A percentile compares a stretch with the other conserved stretches of the same genome.
Conservation (phyloP, 139 green algal species). For the Chlorella sp. region DNA sequence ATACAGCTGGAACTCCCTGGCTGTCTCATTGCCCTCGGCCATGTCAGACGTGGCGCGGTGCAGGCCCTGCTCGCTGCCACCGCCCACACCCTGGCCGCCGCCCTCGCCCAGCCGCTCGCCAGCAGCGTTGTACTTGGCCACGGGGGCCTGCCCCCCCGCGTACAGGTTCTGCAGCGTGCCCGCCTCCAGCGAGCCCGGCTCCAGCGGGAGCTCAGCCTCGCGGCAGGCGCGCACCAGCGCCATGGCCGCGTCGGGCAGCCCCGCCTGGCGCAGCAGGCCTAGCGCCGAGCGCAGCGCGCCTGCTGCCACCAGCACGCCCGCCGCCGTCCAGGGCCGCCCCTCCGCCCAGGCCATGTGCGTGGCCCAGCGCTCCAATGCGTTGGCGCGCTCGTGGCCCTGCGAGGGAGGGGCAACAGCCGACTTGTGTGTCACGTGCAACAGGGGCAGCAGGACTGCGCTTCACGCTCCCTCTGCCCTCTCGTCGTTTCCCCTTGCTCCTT, state of each 20-base stretch:
- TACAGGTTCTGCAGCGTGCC: constrained; percentile 37
- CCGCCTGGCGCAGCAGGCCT: constrained; percentile 51
- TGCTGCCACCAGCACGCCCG: constrained; percentile 40
- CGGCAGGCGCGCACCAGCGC: constrained; percentile 49
- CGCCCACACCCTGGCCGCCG: neutral
- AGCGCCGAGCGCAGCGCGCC: constrained; percentile 34
- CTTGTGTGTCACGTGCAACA: neutral
- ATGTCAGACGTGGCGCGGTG: neutral
- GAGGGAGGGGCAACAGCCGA: constrained; percentile 3
- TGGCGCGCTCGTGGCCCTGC: constrained; percentile 36
- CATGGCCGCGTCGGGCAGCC: constrained; percentile 57
- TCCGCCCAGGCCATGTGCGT: constrained; percentile 45
- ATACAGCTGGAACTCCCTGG: constrained; percentile 20
- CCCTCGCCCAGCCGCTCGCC: neutral
- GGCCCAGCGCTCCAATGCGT: constrained; percentile 68
- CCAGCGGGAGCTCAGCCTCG: constrained; percentile 36
- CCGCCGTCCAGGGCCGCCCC: constrained; percentile 44
- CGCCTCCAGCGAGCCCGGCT: constrained; percentile 3
- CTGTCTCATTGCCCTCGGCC: neutral
- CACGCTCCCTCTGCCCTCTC: neutral
- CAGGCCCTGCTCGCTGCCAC: neutral
- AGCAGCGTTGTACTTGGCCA: neutral
- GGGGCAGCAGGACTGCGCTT: neutral
- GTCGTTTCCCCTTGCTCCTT: neutral
- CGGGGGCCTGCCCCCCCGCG: neutral